phyloP scores from a whole-genome alignment of 352 stramenopile genomes.

The Plasmopara halstedii region DNA sequence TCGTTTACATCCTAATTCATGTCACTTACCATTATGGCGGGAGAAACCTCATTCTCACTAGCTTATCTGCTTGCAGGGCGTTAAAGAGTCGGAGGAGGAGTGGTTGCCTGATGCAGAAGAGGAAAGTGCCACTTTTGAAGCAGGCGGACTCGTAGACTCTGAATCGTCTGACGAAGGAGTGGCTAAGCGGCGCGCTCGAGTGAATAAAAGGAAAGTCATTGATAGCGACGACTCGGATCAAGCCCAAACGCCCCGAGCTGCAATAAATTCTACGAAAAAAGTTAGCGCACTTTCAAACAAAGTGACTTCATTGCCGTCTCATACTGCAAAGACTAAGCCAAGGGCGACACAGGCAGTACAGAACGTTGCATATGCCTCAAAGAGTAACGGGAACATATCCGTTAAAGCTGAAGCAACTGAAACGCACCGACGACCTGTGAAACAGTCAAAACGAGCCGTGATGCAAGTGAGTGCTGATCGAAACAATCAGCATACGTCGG shows the following conservation, averaged over 20 bases:
- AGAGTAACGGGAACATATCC: slow-evolving; percentile 5
- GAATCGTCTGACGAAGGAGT: slow-evolving; percentile 26
- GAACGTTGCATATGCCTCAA: slow-evolving; percentile 14
- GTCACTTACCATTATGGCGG: no score
- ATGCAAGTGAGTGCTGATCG: slow-evolving; percentile 17
- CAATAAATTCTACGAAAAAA: slow-evolving; percentile 19
- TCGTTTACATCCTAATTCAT: no score
- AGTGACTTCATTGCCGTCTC: not conserved
- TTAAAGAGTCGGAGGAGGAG: slow-evolving; percentile 36
- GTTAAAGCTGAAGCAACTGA: slow-evolving; percentile 30
- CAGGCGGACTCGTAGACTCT: slow-evolving; percentile 29
- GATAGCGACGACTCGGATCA: slow-evolving; percentile 50
- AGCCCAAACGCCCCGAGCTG: slow-evolving; percentile 14
- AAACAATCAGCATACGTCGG: slow-evolving; percentile 6
- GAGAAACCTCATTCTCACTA: slow-evolving; percentile 14
- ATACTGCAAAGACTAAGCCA: slow-evolving; percentile 7
- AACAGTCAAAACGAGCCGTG: slow-evolving; percentile 50
- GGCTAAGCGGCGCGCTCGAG: slow-evolving; percentile 13
- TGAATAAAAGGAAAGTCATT: slow-evolving; percentile 44
- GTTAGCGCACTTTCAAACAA: no score
- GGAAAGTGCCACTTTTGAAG: slow-evolving; percentile 27
- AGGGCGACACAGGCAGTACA: slow-evolving; percentile 9
- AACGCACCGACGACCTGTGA: slow-evolving; percentile 56
- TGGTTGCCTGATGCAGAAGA: slow-evolving; percentile 30
- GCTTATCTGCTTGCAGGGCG: slow-evolving; percentile 16